Base-by-base conservation (phyloP, 1,284 basidiomycete genomes). In the Heterobasidion annosum region DNA sequence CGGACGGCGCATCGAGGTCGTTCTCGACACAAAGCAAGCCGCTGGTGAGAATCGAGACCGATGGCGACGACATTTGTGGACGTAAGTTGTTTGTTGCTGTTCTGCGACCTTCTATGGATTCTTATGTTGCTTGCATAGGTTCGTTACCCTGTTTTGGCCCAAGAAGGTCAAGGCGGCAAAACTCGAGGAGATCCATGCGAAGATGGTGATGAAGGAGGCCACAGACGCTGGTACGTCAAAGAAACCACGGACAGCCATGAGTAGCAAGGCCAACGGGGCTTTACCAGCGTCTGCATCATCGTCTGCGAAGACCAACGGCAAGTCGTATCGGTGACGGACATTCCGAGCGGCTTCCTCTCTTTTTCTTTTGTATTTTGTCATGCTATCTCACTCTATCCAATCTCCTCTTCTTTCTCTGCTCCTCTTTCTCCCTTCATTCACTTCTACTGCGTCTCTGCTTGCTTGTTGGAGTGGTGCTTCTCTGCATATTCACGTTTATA, bases 111-210 rank as follows among this genome's bases (percentile, higher is more conserved):
- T 12, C 42, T 35, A 3, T n/a, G 37, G 34, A 42, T 50, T 49
- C 12, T 52, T 18, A 50, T 13, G 16, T 51, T 25, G 10, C 35
- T 59, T 58, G 53, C 42, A 19, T 61, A 93, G 89, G 46, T 96
- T 96, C 61, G 91, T 94, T 37, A 93, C 93, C 1, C 79, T 94
- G 56, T 98, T 98, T 73, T 98, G 95, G 95, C 95, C 95, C 3
- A 92, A 95, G 73, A 92, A 95, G 71, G 93, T 96, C 60, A 93
- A 91, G 68, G 91, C 92, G 12, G 82, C 81, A 16, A 94, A 95
- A 69, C 74, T 96, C 45, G 90, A 94, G 69, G 91, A 93, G 64
- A 95, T 96, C 46, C 92, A 95, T 63, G 87, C 89, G 15, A 95
- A 95, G 73, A 91, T 96, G 84, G 89, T 92, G 57, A 85, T 86